Evolutionary conservation across 345 rosid genomes (phyloP), one percentile per base, ranked within the genome.

Genomic region (Pelargonium nanum): DNA sequence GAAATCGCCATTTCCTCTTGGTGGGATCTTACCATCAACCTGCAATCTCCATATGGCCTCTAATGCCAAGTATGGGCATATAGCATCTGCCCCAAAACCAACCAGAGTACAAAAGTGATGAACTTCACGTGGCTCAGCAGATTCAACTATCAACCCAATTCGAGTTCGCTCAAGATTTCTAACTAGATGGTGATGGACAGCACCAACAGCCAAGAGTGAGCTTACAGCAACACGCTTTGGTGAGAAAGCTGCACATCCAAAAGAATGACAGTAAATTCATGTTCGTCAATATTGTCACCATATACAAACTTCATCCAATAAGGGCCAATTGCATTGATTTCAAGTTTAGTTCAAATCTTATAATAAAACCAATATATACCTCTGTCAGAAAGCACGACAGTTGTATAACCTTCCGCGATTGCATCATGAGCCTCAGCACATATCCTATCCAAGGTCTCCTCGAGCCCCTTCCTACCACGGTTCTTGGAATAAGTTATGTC

Each of bases 91-190:
- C 1, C 99, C 99, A 34, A 90, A 94, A 30, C 99, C 99, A 23
- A 90, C 89, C 59, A 94, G 77, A 1, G 99, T 90, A 65, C 99
- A 94, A 78, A 94, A 94, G 78, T 94, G 99, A 75, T 94, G 99
- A 61, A 94, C 99, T 76, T 94, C 99, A 50, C 96, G 91, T 57
- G 99, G 99, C 67, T 94, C 99, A 34, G 97, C 97, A 58, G 97
- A 88, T 79, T 94, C 99, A 44, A 94, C 83, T 15, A 94, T 70
- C 77, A 94, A 72, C 21, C 97, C 97, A 60, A 85, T 85, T 63
- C 68, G 91, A 34, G 99, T 94, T 15, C 99, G 96, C 55, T 88
- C 88, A 66, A 90, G 97, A 60, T 75, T 79, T 78, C 76, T 81
- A 69, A 94, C 97, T 22, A 94, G 85, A 72, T 94, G 88, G 45